Conservation (phyloP, 2,329 filamentous ascomycete genomes). For the Talaromyces sp. region DNA sequence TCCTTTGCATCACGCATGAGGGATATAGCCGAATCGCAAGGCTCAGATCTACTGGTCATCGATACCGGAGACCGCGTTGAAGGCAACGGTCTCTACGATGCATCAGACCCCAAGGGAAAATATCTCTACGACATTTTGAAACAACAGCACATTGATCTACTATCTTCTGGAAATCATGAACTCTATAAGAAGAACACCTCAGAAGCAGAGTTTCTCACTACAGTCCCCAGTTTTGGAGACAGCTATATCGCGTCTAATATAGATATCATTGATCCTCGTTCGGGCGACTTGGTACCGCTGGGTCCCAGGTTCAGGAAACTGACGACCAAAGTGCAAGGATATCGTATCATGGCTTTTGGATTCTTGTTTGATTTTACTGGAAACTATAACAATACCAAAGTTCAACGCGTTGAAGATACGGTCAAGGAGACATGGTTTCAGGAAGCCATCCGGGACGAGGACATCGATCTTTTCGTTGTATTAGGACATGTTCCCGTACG, state of each 20-base stretch:
- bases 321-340: constrained; percentile 81
- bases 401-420: constrained; percentile 74
- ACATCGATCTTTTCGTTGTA: constrained; percentile 83
- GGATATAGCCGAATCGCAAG: constrained; percentile 70
- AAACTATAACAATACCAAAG: constrained; percentile 86
- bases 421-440: constrained; percentile 87
- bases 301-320: constrained; percentile 84
- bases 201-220: constrained; percentile 71
- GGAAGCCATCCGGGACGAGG: constrained; percentile 70
- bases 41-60: constrained; percentile 82
- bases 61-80: constrained; percentile 94
- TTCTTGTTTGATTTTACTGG: constrained; percentile 92
- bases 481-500: constrained; percentile 80
- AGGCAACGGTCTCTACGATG: constrained; percentile 91
- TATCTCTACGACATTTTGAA: constrained; percentile 86
- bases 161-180: constrained; percentile 92
- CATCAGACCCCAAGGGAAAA: constrained; percentile 78
- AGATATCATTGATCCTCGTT: constrained; percentile 74
- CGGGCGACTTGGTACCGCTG: constrained; percentile 68
- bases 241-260: constrained; percentile 89
- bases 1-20: constrained; percentile 85
- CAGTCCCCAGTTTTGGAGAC: constrained; percentile 76
- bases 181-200: constrained; percentile 79
- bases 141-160: constrained; percentile 76
- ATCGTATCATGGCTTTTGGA: constrained; percentile 82